Evolutionary conservation across 1,139 yeast species (phyloP).

Genomic region (Pichia sp.): DNA sequence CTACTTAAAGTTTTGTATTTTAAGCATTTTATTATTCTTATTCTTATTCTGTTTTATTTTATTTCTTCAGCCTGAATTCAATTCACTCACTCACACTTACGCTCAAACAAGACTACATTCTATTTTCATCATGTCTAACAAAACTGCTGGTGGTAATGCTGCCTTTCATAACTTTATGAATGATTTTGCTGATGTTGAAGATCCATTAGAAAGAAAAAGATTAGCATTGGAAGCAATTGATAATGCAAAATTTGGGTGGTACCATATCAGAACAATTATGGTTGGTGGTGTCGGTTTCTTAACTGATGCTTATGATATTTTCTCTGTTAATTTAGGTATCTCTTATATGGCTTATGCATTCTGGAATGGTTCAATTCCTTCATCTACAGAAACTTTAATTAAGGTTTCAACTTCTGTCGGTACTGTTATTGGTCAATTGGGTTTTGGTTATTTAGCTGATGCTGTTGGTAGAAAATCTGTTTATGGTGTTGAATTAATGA

Average conservation of each 20-base stretch:
- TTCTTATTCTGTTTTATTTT: neutral
- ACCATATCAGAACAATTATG: conserved; percentile 77
- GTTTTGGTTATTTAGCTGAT: conserved; percentile 85
- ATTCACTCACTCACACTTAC: neutral
- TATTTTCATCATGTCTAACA: conserved; percentile 17
- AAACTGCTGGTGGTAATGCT: conserved; percentile 74
- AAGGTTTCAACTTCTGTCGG: conserved; percentile 92
- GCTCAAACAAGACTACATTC: neutral
- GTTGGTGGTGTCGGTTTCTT: conserved; percentile 95
- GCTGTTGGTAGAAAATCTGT: conserved; percentile 80
- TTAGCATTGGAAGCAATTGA: conserved; percentile 85
- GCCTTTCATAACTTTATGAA: conserved; percentile 84
- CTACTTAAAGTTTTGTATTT: too few species aligned
- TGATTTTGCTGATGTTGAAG: conserved; percentile 78
- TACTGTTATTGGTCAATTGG: conserved; percentile 86
- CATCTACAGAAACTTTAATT: conserved; percentile 65
- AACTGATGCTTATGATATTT: conserved; percentile 89
- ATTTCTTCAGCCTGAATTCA: neutral
- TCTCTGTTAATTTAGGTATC: conserved; percentile 78
- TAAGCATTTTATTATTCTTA: too few species aligned
- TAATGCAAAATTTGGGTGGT: conserved; percentile 80
- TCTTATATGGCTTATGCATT: conserved; percentile 68
- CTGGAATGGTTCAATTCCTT: conserved; percentile 66
- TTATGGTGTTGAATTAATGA: conserved; percentile 79
- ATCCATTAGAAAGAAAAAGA: conserved; percentile 85